A percentile compares a stretch with the other conserved stretches of the same genome.
phyloP scores from a whole-genome alignment of 2,329 filamentous ascomycete genomes.

The Botrytis aclada region DNA sequence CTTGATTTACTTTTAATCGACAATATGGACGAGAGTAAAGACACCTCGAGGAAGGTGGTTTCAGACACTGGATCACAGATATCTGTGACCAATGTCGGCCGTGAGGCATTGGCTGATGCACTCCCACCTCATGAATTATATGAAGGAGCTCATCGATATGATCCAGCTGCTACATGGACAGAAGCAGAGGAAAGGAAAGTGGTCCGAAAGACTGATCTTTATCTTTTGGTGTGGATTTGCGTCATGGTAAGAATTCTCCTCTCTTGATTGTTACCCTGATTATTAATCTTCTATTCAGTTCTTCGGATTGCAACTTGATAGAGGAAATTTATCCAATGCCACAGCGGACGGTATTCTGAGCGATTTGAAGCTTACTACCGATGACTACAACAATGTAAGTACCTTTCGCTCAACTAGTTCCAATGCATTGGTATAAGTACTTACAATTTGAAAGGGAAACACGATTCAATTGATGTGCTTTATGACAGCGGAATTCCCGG shows the following conservation, averaged over 20 bases:
- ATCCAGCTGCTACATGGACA: slow-evolving; percentile 53
- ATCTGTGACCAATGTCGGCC: background rate
- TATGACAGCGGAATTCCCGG: slow-evolving; percentile 53
- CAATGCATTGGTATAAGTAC: background rate
- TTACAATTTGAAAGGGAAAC: slow-evolving; percentile 43
- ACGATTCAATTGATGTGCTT: slow-evolving; percentile 41
- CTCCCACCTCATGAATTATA: slow-evolving; percentile 15
- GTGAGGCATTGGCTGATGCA: slow-evolving; percentile 1
- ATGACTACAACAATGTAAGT: slow-evolving; percentile 35
- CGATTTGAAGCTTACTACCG: slow-evolving; percentile 16
- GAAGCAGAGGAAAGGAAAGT: slow-evolving; percentile 54
- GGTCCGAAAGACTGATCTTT: slow-evolving; percentile 47
- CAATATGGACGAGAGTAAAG: background rate
- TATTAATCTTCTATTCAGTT: slow-evolving; percentile 40
- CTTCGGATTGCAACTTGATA: slow-evolving; percentile 58
- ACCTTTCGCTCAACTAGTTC: slow-evolving; percentile 21
- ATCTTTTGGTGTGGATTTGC: slow-evolving; percentile 14
- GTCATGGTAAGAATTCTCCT: slow-evolving; percentile 1
- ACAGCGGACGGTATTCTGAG: slow-evolving; percentile 45
- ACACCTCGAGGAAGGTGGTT: background rate
- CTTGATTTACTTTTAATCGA: background rate
- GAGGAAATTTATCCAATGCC: slow-evolving; percentile 56
- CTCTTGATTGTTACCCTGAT: background rate
- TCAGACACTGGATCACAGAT: background rate
- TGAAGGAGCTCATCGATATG: slow-evolving; percentile 37